A percentile compares a stretch with the other conserved stretches of the same genome.
Conservation (phyloP, 768 basidiomycete species). For the Leccinum uliginosum region DNA sequence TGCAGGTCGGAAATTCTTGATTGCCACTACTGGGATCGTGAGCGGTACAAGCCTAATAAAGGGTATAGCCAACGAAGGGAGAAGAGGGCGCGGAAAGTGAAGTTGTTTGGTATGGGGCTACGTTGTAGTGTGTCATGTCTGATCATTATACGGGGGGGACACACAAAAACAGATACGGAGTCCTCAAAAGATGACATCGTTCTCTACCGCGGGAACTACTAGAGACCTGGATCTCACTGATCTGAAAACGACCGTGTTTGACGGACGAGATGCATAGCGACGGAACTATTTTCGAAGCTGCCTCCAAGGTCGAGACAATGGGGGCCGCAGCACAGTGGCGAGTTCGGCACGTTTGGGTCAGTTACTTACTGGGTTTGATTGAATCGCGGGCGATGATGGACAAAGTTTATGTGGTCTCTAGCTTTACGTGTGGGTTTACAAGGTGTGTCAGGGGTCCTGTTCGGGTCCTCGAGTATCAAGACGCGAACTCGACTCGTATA, state of each 20-base stretch:
- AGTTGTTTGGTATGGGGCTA: slow-evolving; percentile 24
- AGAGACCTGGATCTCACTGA: background rate
- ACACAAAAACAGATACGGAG: background rate
- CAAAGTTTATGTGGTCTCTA: slow-evolving; percentile 2
- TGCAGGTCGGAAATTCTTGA: slow-evolving; percentile 79
- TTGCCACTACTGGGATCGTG: slow-evolving; percentile 89
- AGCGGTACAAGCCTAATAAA: slow-evolving; percentile 73
- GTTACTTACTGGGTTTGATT: background rate
- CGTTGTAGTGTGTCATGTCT: slow-evolving; percentile 4
- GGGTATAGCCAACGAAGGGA: slow-evolving; percentile 50
- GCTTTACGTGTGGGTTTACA: slow-evolving; percentile 17
- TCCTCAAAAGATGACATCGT: too few species aligned
- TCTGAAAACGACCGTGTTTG: slow-evolving; percentile 27
- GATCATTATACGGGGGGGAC: background rate
- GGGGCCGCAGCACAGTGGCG: background rate
- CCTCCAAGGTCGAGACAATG: background rate
- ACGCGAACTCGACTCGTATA: slow-evolving; percentile 41
- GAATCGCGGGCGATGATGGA: background rate
- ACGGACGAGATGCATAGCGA: slow-evolving; percentile 16
- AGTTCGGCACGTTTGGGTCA: slow-evolving; percentile 5
- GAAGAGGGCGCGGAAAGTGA: slow-evolving; percentile 29
- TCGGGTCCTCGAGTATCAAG: slow-evolving; percentile 20
- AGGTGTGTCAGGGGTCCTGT: slow-evolving; percentile 29
- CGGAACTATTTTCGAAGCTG: background rate
- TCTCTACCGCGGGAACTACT: background rate